Evolutionary conservation across 208 protist species (phyloP), one percentile per base, ranked within the genome.

Genomic region (Sergeia podlipaevii): DNA sequence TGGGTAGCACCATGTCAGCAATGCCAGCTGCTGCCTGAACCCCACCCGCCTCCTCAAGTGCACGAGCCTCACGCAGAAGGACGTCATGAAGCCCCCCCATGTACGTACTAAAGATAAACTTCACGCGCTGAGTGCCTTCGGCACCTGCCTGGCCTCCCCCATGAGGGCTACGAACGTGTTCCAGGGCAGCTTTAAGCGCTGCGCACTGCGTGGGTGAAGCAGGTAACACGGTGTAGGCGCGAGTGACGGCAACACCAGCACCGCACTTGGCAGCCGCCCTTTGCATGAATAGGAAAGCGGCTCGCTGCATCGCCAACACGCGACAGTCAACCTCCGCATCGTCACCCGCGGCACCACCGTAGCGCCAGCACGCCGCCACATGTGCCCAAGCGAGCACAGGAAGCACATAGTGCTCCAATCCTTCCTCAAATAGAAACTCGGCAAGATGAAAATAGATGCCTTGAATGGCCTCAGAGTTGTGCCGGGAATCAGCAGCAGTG

Each of bases 381-480:
- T 81, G 66, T 23, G 82, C 45, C 81, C 82, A 91, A 23, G 63
- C 58, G 30, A 75, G 71, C 4, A 91, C 53, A 4, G 82, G 52
- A 48, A 91, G 91, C 21, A 59, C 42, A 68, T 74, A 78, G 13
- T 50, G 61, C 53, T 90, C 80, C 37, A 79, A 54, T 2, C 65
- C 63, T 10, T 66, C 43, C 38, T 60, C 32, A 2, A 77, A 18
- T 17, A 84, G 56, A 49, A 74, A 89, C 20, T 83, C 62, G 24
- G 62, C 68, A 0, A 93, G 50, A 3, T 85, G 61, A 11, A 93
- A 57, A 29, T 85, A 38, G 11, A 74, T 65, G 30, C 65, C 68
- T 63, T 79, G 78, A 15, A 87, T 45, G 8, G 60, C 68, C 13
- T 72, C 67, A 13, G 70, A 85, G 54, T 85, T 91, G 26, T 79